Evolutionary conservation across 1,139 yeast genomes (phyloP), one percentile per base, ranked within the genome.

Genomic region (Yamadazyma sp.): DNA sequence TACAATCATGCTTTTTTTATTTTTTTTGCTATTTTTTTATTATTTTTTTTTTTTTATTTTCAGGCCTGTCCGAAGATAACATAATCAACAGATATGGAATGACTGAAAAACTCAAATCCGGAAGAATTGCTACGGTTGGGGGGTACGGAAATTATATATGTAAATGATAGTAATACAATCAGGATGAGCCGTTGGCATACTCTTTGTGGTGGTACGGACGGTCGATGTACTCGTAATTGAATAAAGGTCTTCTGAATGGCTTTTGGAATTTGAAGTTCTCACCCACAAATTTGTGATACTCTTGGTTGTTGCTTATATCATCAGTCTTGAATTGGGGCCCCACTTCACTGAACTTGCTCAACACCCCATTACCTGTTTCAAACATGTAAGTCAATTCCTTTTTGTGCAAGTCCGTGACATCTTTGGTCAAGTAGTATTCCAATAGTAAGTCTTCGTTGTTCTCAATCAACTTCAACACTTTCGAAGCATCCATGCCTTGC

Each of bases 391-490:
- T 40, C 42, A 65, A 53, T 43, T 70, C 75, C 12, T 47, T 36
- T 29, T 54, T 61, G 44, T 69, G 76, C 17, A 61, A 48, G 11
- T 43, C 51, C 2, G 75, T 67, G 3, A 55, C 43, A 16, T 62
- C 55, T 27, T 56, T 50, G 5, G 66, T 56, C 11, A 54, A 38
- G 30, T 63, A 43, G 46, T 64, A 69, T 46, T 67, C 69, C 3
- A 55, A 34, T 17, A 67, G 45, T 2, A 57, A 12, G 4, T 52
- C 51, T 14, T 49, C 47, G 23, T 59, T 49, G 8, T 47, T 47
- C 15, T 47, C 46, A 18, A 66, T 48, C 24, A 63, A 52, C 28
- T 56, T 50, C 17, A 61, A 43, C 42, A 59, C 64, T 36, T 68
- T 62, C 3, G 58, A 51, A 36, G 62, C 66, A 24, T 46, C 49